Evolutionary conservation across 768 basidiomycete species (phyloP), one percentile per base, ranked within the genome.

Genomic region (Suillus cothurnatus): DNA sequence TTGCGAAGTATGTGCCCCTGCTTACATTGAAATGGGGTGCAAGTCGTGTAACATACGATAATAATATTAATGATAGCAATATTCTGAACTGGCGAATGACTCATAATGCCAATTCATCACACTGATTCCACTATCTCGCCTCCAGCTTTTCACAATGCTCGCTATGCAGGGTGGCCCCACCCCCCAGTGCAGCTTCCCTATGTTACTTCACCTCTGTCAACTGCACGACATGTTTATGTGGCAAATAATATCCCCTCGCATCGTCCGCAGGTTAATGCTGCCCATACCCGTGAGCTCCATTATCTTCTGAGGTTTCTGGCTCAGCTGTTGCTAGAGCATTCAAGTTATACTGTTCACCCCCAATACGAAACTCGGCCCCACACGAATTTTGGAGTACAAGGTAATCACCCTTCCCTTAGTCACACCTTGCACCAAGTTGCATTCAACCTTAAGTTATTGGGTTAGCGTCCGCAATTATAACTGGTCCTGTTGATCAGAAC

Each of bases 151-250:
- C 41, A 59, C 38, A 58, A 41, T 58, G 53, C 43, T 15, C 53
- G 55, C 14, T 58, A 64, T n/a, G 9, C 23, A 23, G 63, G 62
- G 11, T 57, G 63, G 31, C 63, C 43, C 53, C n/a, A 23, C 26
- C n/a, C 56, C 38, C 32, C 17, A 45, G 32, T 12, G 26, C 57
- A 36, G 19, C n/a, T 56, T n/a, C 63, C 52, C 23, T 41, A 21
- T 47, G 9, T 26, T 12, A 31, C 23, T 26, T 45, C 43, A 21
- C 43, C 21, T n/a, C 21, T 9, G 11, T 47, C 45, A 12, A 47
- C 45, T 23, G 21, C 43, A 21, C 43, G 8, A 5, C 45, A 12
- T 11, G 14, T 28, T 26, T n/a, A 9, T 26, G 12, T 63, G 19
- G 32, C 19, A n/a, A 43, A 47, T 32, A 38, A 61, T 41, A 17